phyloP scores from a whole-genome alignment of 257 asterid species.

The Solanum peruvianum region DNA sequence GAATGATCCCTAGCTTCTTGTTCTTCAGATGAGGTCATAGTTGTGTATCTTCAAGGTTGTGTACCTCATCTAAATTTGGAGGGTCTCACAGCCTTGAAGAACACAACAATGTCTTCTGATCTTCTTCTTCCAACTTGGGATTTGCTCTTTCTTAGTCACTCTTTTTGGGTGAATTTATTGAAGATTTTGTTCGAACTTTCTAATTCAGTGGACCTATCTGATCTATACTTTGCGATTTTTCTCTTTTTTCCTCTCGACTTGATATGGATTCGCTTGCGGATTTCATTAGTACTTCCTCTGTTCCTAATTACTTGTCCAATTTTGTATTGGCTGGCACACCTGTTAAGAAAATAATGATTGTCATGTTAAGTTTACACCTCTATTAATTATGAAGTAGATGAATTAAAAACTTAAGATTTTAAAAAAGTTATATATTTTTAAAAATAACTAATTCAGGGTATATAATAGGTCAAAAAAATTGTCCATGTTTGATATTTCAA shows the following conservation, averaged over 20 bases:
- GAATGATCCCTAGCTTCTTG: background rate
- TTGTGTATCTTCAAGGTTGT: background rate
- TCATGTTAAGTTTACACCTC: background rate
- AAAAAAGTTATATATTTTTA: background rate
- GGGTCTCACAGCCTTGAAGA: background rate
- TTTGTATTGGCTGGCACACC: background rate
- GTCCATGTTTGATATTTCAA: background rate
- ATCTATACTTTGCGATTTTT: background rate
- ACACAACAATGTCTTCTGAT: background rate
- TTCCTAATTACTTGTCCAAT: background rate
- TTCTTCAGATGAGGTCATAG: background rate
- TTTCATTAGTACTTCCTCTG: background rate
- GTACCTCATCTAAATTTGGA: background rate
- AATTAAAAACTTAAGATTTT: background rate
- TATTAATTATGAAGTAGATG: too few species aligned
- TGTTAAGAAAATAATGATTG: too few species aligned
- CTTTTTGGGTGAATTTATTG: too few species aligned
- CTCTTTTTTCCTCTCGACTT: background rate
- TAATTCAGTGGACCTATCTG: background rate
- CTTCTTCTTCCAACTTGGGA: background rate
- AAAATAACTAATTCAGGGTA: background rate
- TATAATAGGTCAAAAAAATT: background rate
- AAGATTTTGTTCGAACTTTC: background rate
- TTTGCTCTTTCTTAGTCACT: background rate
- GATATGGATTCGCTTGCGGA: background rate